Conservation (phyloP, 148 eudicot species). For the Dysphania ambrosioides region DNA sequence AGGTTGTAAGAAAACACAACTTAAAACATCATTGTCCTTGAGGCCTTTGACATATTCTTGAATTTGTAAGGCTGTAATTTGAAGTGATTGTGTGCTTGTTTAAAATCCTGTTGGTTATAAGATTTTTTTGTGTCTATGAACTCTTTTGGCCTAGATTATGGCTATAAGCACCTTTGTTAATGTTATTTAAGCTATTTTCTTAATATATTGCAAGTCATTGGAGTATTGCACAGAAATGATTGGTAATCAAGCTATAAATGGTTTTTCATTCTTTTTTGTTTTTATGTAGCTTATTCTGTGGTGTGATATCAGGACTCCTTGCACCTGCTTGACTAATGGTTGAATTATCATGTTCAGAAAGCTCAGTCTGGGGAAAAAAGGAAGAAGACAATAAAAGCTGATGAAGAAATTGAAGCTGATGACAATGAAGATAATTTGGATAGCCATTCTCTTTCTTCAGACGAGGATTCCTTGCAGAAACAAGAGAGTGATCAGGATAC, state of each 20-base stretch:
- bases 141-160: neutral
- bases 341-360: constrained; percentile 30
- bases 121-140: too few species aligned
- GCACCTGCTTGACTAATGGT: neutral
- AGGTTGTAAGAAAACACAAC: neutral
- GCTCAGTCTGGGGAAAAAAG: constrained; percentile 54
- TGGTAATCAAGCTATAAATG: neutral
- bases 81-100: neutral
- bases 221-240: too few species aligned
- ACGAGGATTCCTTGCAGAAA: constrained; percentile 41
- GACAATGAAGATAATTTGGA: constrained; percentile 46
- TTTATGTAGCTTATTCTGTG: neutral
- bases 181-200: neutral
- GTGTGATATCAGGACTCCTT: neutral
- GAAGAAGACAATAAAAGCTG: constrained; percentile 31
- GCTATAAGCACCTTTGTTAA: neutral
- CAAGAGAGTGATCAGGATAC: constrained; percentile 57
- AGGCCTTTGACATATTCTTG: neutral
- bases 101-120: too few species aligned
- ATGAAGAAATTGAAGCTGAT: constrained; percentile 49
- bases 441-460: constrained; percentile 46
- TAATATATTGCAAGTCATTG: too few species aligned
- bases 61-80: neutral
- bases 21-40: too few species aligned
- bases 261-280: neutral